phyloP scores from a whole-genome alignment of 2,329 filamentous ascomycete species.

The Verticillium dahliae region DNA sequence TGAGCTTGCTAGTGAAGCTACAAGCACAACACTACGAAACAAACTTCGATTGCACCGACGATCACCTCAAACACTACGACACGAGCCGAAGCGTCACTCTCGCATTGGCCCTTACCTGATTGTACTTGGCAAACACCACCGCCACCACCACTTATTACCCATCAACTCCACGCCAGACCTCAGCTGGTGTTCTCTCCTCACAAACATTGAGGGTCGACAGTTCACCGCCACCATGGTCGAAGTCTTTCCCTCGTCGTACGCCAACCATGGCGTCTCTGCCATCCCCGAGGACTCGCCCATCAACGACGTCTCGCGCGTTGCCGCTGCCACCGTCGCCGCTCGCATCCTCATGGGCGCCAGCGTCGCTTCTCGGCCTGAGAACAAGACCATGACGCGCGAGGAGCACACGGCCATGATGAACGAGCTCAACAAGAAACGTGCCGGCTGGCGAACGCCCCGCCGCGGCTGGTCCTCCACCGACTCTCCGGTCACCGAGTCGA shows the following conservation, averaged over 20 bases:
- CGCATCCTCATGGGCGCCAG: constrained; percentile 11
- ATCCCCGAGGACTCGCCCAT: constrained; percentile 9
- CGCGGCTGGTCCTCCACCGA: constrained; percentile 42
- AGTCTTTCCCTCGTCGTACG: constrained; percentile 17
- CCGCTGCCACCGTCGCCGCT: constrained; percentile 10
- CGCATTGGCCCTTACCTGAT: background rate
- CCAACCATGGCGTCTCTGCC: constrained; percentile 9
- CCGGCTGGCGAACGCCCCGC: constrained; percentile 30
- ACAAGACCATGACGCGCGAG: constrained; percentile 27
- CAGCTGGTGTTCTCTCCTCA: background rate
- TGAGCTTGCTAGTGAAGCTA: background rate
- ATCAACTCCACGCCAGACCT: background rate
- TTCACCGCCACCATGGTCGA: constrained; percentile 22
- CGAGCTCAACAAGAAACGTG: constrained; percentile 29
- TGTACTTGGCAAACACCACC: background rate
- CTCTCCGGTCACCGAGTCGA: constrained; percentile 19
- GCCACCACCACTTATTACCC: background rate
- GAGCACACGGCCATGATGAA: constrained; percentile 31
- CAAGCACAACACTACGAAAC: background rate
- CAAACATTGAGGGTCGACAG: background rate
- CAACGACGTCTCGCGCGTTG: constrained; percentile 9
- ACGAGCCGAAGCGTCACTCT: background rate
- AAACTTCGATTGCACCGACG: background rate
- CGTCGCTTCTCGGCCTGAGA: constrained; percentile 9
- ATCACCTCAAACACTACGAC: background rate